These are phyloP conservation scores for Pseudogymnoascus sp. DNA, from an alignment of 2,329 filamentous ascomycete genomes.

Conservation along the genomic window DNA sequence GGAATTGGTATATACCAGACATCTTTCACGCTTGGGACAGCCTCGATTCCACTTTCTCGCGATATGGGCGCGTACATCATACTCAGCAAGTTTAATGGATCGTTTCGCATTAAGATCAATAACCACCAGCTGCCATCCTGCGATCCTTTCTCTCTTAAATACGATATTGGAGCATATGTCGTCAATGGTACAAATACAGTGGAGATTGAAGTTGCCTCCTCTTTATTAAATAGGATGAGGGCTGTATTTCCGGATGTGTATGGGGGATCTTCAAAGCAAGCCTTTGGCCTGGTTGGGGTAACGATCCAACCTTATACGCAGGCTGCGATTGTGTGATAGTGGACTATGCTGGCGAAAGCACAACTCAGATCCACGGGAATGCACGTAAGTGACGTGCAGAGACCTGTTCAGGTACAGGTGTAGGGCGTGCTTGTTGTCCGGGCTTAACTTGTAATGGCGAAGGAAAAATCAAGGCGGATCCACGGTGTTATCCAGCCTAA, in stretches of 20 bases:
- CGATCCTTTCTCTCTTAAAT: not conserved
- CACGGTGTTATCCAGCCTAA: too few relatives aligned
- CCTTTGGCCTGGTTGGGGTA: not conserved
- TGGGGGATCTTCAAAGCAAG: not conserved
- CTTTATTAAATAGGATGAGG: not conserved
- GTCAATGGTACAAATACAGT: not conserved
- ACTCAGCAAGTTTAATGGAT: not conserved
- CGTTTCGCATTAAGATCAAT: not conserved
- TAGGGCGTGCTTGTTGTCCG: too few relatives aligned
- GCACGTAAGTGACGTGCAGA: too few relatives aligned
- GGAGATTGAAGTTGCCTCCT: not conserved
- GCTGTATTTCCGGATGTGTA: not conserved
- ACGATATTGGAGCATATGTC: not conserved
- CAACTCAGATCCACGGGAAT: too few relatives aligned
- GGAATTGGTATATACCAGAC: slow-evolving; percentile 9
- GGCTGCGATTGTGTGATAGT: not conserved
- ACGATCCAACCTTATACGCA: not conserved
- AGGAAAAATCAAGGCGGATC: too few relatives aligned
- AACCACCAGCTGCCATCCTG: not conserved
- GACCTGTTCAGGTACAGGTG: too few relatives aligned
- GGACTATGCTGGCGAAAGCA: too few relatives aligned
- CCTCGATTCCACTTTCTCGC: not conserved
- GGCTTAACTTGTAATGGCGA: too few relatives aligned
- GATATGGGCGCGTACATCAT: not conserved
- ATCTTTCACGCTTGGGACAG: not conserved